Base-by-base conservation (phyloP, 257 asterid species). In the Ligustrum vulgare region DNA sequence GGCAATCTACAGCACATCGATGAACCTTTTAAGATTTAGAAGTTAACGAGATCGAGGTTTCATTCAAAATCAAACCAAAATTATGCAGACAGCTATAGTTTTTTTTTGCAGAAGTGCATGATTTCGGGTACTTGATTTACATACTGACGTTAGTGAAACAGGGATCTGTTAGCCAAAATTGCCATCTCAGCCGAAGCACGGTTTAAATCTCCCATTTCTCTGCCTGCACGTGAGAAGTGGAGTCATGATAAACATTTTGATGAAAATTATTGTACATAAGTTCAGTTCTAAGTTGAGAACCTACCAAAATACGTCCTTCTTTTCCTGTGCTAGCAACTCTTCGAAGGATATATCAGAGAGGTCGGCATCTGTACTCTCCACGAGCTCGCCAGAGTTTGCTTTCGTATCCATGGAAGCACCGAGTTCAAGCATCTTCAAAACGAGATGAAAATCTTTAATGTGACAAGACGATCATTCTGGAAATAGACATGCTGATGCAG, bases 241-340 rank as follows among this genome's bases (percentile, higher is more conserved):
- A 41, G 25, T 73, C 60, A 75, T 72, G 8, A 31, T 37, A 34
- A 18, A 20, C 74, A 67, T 34, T 54, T 54, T 36, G 64, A 62
- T 25, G 34, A 74, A 41, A 77, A 45, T 25, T 12, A 28, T 37
- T 31, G 58, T 28, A 28, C 31, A 28, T 73, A 43, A 77, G 43
- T 73, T 72, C 22, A 81, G 47, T 63, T 65, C 11, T 18, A 69
- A 70, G 54, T 70, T 22, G 16, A 69, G 34, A 33, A 84, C 87
- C 22, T 72, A 93, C 98, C 98, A 93, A 78, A 91, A 93, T 3
- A 60, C 77, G 65, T 89, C 96, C 84, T 93, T 91, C 86, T 93
- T 93, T 72, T 93, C 98, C 69, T 82, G 93, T 25, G 87, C 97
- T 72, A 93, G 80, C 35, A 93, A 78, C 82, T 91, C 98, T 78